These are phyloP conservation scores for Esteya vermicola DNA, from an alignment of 2,329 filamentous ascomycete genomes.

Conservation along the genomic window DNA sequence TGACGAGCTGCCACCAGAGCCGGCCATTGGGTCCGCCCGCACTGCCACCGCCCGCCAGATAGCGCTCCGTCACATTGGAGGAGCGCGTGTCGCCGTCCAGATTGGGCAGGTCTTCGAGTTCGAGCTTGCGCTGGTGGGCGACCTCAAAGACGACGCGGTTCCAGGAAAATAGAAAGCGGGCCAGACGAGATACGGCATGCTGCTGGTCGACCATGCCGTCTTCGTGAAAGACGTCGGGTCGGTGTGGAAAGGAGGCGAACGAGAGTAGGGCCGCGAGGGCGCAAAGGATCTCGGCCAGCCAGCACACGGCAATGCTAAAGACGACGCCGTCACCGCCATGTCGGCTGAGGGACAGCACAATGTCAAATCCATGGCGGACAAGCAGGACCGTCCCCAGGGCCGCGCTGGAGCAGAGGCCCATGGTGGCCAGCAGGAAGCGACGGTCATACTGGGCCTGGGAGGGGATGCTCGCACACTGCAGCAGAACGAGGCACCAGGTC, in stretches of 20 bases:
- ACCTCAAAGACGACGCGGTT: constrained; percentile 17
- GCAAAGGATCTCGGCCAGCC: constrained; percentile 13
- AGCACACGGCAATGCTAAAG: constrained; percentile 12
- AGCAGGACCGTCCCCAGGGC: constrained; percentile 12
- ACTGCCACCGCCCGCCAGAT: constrained; percentile 11
- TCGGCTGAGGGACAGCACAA: constrained; percentile 9
- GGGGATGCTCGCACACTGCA: constrained; percentile 17
- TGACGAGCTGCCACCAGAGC: constrained; percentile 20
- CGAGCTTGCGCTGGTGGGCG: constrained; percentile 16
- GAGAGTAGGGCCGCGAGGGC: constrained; percentile 12
- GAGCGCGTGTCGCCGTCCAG: constrained; percentile 17
- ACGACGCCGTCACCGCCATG: not conserved
- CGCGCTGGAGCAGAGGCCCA: constrained; percentile 14
- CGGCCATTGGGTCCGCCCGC: constrained; percentile 9
- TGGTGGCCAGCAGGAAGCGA: constrained; percentile 14
- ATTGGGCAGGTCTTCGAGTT: constrained; percentile 18
- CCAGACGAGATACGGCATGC: constrained; percentile 17
- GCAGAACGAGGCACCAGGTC: constrained; percentile 13
- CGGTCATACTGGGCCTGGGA: constrained; percentile 13
- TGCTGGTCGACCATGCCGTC: constrained; percentile 20
- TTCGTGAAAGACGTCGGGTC: constrained; percentile 18
- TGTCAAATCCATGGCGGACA: constrained; percentile 14
- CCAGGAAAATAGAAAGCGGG: constrained; percentile 17
- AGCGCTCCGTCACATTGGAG: constrained; percentile 11
- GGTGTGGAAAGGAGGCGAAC: constrained; percentile 18